phyloP scores from a whole-genome alignment of 1,139 yeast genomes.

The Yamadazyma triangularis region DNA sequence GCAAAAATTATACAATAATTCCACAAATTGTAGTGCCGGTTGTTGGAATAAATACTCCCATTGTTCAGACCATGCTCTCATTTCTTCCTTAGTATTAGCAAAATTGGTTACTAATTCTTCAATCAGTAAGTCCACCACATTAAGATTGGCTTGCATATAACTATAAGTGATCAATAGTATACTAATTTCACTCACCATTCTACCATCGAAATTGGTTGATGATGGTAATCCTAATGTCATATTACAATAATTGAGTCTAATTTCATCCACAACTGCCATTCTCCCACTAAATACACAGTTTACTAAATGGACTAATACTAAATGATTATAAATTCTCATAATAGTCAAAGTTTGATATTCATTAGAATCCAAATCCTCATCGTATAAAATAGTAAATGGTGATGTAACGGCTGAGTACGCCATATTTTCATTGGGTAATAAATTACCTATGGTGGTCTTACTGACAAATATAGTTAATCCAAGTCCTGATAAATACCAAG shows the following conservation, averaged over 20 bases:
- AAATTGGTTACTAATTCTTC: constrained; percentile 22
- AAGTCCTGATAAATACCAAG: constrained; percentile 57
- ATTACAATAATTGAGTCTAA: constrained; percentile 58
- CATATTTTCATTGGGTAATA: constrained; percentile 13
- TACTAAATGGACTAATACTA: constrained; percentile 65
- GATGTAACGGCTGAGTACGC: constrained; percentile 11
- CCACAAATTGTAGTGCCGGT: constrained; percentile 74
- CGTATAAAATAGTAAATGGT: constrained; percentile 26
- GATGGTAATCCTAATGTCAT: constrained; percentile 57
- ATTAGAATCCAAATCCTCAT: constrained; percentile 27
- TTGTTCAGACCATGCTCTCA: constrained; percentile 60
- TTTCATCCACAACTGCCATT: constrained; percentile 68
- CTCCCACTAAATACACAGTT: constrained; percentile 70
- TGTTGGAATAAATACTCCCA: constrained; percentile 73
- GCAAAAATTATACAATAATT: constrained; percentile 66
- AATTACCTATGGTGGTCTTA: constrained; percentile 31
- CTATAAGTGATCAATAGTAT: constrained; percentile 60
- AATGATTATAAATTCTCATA: constrained; percentile 67
- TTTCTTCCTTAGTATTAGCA: constrained; percentile 25
- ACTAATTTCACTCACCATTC: constrained; percentile 78
- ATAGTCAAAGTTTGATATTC: constrained; percentile 50
- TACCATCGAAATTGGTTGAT: constrained; percentile 76
- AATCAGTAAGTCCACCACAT: constrained; percentile 15
- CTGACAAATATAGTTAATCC: constrained; percentile 58
- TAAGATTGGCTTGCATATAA: constrained; percentile 45